phyloP scores from a whole-genome alignment of 2,329 filamentous ascomycete species.

The Talaromyces sp. region DNA sequence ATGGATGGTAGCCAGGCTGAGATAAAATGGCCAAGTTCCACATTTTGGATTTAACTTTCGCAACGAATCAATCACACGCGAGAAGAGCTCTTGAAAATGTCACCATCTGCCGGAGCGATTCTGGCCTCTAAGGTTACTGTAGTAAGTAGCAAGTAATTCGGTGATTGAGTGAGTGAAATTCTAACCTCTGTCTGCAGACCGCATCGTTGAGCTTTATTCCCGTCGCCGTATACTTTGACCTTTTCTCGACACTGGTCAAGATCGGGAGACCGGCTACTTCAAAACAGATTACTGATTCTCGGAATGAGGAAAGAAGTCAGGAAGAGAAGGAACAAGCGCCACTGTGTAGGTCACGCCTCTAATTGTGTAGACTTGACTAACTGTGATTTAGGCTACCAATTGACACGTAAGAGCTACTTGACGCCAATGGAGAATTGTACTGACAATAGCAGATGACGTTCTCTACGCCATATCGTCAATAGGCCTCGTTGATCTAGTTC shows the following conservation, averaged over 20 bases:
- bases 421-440: neutral
- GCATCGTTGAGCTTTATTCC: constrained; percentile 38
- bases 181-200: constrained; percentile 21
- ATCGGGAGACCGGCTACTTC: constrained; percentile 27
- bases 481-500: constrained; percentile 32
- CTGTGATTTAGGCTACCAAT: constrained; percentile 18
- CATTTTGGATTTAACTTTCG: neutral
- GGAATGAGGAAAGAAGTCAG: constrained; percentile 21
- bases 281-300: constrained; percentile 26
- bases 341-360: constrained; percentile 23
- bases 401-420: constrained; percentile 23
- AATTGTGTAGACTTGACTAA: neutral
- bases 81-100: constrained; percentile 12
- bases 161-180: neutral
- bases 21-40: neutral
- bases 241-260: constrained; percentile 30
- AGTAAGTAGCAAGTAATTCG: constrained; percentile 23
- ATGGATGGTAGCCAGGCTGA: neutral
- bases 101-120: constrained; percentile 23
- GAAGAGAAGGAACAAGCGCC: constrained; percentile 19
- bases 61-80: neutral
- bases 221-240: constrained; percentile 34
- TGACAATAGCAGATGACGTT: constrained; percentile 29
- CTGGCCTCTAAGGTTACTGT: constrained; percentile 28
- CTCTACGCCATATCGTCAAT: constrained; percentile 37